These are phyloP conservation scores for Pseudogymnoascus sp. DNA, from an alignment of 2,329 filamentous ascomycete species.

Conservation along the genomic window DNA sequence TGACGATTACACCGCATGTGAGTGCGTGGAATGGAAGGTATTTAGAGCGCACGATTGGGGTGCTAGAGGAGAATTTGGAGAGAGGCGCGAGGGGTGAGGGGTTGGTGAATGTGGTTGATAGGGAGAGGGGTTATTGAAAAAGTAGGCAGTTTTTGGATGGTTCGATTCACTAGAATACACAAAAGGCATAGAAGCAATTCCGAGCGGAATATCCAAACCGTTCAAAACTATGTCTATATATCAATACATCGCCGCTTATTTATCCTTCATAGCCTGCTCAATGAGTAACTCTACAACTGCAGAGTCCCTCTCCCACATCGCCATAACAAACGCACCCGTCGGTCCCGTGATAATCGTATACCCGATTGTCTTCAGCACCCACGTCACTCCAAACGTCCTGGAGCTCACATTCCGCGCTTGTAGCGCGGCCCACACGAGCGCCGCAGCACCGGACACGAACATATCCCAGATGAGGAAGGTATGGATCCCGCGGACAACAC, in stretches of 20 bases:
- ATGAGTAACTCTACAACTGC: not conserved
- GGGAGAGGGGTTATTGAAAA: conserved; percentile 51
- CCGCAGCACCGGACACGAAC: not conserved
- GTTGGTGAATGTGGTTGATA: conserved; percentile 55
- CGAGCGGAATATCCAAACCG: not conserved
- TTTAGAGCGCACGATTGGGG: conserved; percentile 46
- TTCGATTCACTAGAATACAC: not conserved
- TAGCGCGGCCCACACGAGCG: not conserved
- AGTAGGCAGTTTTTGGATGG: not conserved
- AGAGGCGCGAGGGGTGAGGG: conserved; percentile 43
- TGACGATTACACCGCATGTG: conserved; percentile 58
- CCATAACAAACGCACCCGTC: not conserved
- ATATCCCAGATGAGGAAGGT: conserved; percentile 5
- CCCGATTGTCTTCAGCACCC: not conserved
- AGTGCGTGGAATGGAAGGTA: conserved; percentile 49
- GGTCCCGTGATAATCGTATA: not conserved
- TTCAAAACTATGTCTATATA: not conserved
- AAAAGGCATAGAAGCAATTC: not conserved
- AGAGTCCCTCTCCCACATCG: conserved; percentile 6
- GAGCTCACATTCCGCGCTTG: conserved; percentile 4
- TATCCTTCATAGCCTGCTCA: conserved; percentile 8
- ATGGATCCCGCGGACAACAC: not conserved
- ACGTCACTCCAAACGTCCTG: not conserved
- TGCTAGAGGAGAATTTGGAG: conserved; percentile 50
- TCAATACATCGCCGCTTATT: not conserved